These are phyloP conservation scores for Liriodendron chinense DNA, from an alignment of 164 flowering plant genomes.

Conservation along the genomic window DNA sequence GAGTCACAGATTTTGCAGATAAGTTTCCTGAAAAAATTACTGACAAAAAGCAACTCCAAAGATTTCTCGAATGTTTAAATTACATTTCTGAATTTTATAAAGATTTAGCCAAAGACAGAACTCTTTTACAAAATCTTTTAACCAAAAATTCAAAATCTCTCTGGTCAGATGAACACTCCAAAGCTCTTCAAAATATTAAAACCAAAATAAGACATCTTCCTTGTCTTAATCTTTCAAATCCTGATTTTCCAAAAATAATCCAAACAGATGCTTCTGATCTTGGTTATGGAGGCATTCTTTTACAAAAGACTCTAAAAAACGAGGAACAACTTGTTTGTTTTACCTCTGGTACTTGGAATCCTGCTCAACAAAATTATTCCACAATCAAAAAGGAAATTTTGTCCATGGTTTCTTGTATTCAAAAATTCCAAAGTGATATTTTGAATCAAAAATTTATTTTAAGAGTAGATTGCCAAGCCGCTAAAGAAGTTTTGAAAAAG, in stretches of 20 bases:
- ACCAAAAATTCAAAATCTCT: neutral
- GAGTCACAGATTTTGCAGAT: neutral
- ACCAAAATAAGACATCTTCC: neutral
- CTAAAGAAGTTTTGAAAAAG: neutral
- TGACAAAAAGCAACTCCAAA: neutral
- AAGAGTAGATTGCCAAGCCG: neutral
- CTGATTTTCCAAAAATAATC: too few species aligned
- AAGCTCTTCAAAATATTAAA: neutral
- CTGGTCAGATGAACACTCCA: neutral
- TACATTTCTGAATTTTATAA: neutral
- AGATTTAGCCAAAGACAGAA: neutral
- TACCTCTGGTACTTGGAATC: neutral
- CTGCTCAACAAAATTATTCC: neutral
- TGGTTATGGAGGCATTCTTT: neutral
- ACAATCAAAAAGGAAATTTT: neutral
- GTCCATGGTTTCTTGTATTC: neutral
- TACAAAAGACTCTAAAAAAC: neutral
- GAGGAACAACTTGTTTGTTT: neutral
- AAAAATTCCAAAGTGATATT: neutral
- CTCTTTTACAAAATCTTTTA: neutral
- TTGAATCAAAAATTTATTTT: neutral
- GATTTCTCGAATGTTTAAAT: constrained; percentile 1
- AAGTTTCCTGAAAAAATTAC: too few species aligned
- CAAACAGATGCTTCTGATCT: neutral
- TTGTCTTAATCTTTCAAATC: neutral